A percentile compares a stretch with the other conserved stretches of the same genome.
Conservation (phyloP, 208 protist species). For the Plasmodiophora brassicae region DNA sequence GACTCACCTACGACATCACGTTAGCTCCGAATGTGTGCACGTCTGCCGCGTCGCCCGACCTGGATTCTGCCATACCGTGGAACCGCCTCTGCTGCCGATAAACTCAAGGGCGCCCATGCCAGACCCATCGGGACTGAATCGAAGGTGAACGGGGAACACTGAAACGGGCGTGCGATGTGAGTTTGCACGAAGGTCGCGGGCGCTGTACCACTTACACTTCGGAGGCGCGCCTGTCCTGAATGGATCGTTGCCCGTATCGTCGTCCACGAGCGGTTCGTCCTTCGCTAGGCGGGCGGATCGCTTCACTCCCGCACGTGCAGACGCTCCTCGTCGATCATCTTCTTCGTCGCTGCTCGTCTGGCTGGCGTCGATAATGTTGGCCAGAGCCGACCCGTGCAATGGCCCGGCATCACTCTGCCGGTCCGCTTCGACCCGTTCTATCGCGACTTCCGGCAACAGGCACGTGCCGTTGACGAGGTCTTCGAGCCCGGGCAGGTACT, state of each 20-base stretch:
- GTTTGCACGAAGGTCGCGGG: no score
- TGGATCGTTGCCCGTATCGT: not conserved
- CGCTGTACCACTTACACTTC: no score
- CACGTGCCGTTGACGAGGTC: not conserved
- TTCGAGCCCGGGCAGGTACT: not conserved
- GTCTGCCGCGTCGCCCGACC: no score
- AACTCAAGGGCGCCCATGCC: not conserved
- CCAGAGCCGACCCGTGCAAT: not conserved
- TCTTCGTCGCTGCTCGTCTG: not conserved
- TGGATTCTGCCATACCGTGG: not conserved
- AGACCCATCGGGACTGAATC: not conserved
- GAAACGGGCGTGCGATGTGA: not conserved
- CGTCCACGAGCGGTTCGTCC: not conserved
- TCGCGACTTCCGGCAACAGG: not conserved
- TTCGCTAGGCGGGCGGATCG: not conserved
- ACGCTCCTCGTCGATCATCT: not conserved
- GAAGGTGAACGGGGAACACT: no score
- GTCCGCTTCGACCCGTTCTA: not conserved
- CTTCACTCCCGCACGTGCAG: not conserved
- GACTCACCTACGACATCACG: no score
- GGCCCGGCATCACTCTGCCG: not conserved
- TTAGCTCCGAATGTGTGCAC: no score
- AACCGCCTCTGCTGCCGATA: not conserved
- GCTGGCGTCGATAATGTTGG: not conserved
- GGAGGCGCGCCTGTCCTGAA: no score